These are phyloP conservation scores for Zygosaccharomyces pseudorouxii DNA, from an alignment of 805 yeast species.

Conservation along the genomic window DNA sequence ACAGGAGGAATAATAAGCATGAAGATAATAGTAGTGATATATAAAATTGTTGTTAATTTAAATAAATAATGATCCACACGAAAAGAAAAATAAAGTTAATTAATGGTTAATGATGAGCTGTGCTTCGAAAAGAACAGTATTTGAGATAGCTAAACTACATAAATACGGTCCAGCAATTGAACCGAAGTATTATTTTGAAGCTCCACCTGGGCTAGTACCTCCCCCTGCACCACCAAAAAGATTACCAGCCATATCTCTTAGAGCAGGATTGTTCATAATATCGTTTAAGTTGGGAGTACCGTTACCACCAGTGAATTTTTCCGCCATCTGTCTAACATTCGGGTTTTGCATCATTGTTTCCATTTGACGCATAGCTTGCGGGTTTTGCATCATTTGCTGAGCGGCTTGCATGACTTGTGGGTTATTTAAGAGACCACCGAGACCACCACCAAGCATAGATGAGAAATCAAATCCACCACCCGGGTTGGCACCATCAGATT, in stretches of 20 bases:
- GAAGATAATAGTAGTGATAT: neutral
- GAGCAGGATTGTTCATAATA: slow-evolving; percentile 75
- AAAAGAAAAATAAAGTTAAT: neutral
- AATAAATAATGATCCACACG: neutral
- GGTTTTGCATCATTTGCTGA: slow-evolving; percentile 81
- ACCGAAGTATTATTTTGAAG: neutral
- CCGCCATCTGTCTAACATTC: slow-evolving; percentile 77
- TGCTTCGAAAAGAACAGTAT: neutral
- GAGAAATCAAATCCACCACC: slow-evolving; percentile 63
- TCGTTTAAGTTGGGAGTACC: slow-evolving; percentile 60
- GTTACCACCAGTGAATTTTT: slow-evolving; percentile 64
- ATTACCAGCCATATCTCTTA: slow-evolving; percentile 64
- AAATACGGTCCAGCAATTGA: neutral
- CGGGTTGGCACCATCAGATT: slow-evolving; percentile 26
- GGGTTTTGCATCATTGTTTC: slow-evolving; percentile 75
- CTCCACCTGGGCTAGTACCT: slow-evolving; percentile 13
- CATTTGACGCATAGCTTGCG: slow-evolving; percentile 65
- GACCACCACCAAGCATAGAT: slow-evolving; percentile 51
- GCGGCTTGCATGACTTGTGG: slow-evolving; percentile 93
- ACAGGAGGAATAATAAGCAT: neutral
- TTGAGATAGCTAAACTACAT: neutral
- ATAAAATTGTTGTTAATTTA: neutral
- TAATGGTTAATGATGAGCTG: neutral
- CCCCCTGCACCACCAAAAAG: slow-evolving; percentile 54
- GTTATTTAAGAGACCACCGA: slow-evolving; percentile 70